A percentile compares a stretch with the other conserved stretches of the same genome.
These are phyloP conservation scores for Pyrrhoderma lamaoense DNA, from an alignment of 1,284 basidiomycete genomes.

Conservation along the genomic window DNA sequence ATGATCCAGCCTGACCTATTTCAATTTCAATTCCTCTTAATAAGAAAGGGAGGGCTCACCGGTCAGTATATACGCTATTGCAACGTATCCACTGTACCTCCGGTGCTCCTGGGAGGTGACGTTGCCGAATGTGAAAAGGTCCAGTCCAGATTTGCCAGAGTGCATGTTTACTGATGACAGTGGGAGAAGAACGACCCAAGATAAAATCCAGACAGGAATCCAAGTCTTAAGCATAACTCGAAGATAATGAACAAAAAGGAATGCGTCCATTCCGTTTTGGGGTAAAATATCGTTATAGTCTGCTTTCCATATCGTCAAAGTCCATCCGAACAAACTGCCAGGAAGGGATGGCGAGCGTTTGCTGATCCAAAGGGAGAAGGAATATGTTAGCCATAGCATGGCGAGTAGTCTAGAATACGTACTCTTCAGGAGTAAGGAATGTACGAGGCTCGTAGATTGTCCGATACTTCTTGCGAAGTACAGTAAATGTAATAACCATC, in stretches of 20 bases:
- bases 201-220: slow-evolving; percentile 74
- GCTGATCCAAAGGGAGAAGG: slow-evolving; percentile 28
- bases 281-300: slow-evolving; percentile 51
- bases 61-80: slow-evolving; percentile 70
- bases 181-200: slow-evolving; percentile 67
- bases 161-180: slow-evolving; percentile 51
- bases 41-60: slow-evolving; percentile 44
- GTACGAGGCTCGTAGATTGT: slow-evolving; percentile 78
- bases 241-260: slow-evolving; percentile 88
- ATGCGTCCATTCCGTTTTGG: slow-evolving; percentile 88
- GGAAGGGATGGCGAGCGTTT: slow-evolving; percentile 45
- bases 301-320: slow-evolving; percentile 55
- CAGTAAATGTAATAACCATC: slow-evolving; percentile 64
- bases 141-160: slow-evolving; percentile 51
- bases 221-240: slow-evolving; percentile 76
- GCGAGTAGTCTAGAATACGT: slow-evolving; percentile 30
- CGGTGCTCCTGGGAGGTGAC: slow-evolving; percentile 41
- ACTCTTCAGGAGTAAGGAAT: slow-evolving; percentile 37
- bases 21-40: background rate
- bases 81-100: slow-evolving; percentile 74
- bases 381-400: slow-evolving; percentile 8
- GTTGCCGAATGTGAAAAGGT: slow-evolving; percentile 79
- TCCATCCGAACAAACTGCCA: slow-evolving; percentile 25
- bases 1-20: slow-evolving; percentile 74
- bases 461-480: slow-evolving; percentile 65